These are phyloP conservation scores for Pseudopithomyces maydicus DNA, from an alignment of 2,329 filamentous ascomycete genomes.

Conservation along the genomic window DNA sequence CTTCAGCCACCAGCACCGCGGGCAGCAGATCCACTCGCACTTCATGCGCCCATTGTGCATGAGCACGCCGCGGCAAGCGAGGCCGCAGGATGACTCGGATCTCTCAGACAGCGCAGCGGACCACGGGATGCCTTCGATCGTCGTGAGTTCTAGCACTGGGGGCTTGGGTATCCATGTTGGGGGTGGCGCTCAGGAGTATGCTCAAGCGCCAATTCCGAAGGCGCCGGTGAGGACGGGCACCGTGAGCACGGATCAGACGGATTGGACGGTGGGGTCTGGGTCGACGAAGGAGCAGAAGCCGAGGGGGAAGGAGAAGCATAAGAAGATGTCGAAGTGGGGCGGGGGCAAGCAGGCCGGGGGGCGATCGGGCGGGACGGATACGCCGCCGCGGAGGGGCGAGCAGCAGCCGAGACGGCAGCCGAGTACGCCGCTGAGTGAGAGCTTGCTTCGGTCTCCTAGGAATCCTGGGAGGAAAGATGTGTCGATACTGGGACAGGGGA, in stretches of 20 bases:
- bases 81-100: slow-evolving; percentile 38
- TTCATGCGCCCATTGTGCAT: slow-evolving; percentile 67
- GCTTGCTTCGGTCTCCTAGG: slow-evolving; percentile 40
- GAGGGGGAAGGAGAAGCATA: slow-evolving; percentile 38
- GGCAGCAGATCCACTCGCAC: slow-evolving; percentile 62
- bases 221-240: slow-evolving; percentile 36
- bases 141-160: slow-evolving; percentile 23
- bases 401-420: slow-evolving; percentile 26
- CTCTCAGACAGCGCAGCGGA: slow-evolving; percentile 36
- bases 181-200: slow-evolving; percentile 21
- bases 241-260: slow-evolving; percentile 26
- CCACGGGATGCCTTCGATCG: slow-evolving; percentile 33
- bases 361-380: slow-evolving; percentile 33
- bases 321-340: slow-evolving; percentile 37
- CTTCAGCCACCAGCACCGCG: slow-evolving; percentile 66
- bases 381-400: slow-evolving; percentile 30
- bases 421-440: slow-evolving; percentile 30
- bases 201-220: slow-evolving; percentile 22
- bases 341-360: slow-evolving; percentile 27
- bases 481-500: slow-evolving; percentile 35
- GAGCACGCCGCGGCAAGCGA: slow-evolving; percentile 47
- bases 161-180: slow-evolving; percentile 34
- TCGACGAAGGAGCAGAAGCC: slow-evolving; percentile 29
- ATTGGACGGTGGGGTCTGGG: slow-evolving; percentile 31
- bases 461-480: slow-evolving; percentile 42